Conservation (phyloP, 179 eudicot genomes). For the Monotropa hypopitys region DNA sequence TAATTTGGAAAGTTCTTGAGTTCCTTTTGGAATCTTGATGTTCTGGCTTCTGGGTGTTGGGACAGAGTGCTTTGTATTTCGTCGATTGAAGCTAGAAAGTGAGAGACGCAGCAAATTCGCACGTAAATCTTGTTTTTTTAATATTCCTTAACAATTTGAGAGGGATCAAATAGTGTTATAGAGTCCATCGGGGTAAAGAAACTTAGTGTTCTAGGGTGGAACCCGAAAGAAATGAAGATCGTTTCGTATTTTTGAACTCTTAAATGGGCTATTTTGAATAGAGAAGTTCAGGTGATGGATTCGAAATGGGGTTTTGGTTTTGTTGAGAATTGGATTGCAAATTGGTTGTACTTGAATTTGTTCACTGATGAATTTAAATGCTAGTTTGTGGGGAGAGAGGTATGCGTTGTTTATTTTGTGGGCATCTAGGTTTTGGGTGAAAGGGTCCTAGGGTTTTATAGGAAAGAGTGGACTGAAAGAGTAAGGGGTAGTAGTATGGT, state of each 20-base stretch:
- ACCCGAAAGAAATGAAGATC: neutral
- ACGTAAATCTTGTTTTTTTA: neutral
- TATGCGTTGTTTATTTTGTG: neutral
- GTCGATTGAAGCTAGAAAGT: neutral
- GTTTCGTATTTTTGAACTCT: no score
- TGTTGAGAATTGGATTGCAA: neutral
- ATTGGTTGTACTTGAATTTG: neutral
- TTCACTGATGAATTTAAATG: neutral
- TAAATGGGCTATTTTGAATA: neutral
- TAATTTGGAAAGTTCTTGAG: neutral
- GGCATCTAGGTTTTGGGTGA: neutral
- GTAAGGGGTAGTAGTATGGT: conserved; percentile 3
- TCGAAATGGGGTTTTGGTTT: neutral
- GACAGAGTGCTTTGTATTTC: neutral
- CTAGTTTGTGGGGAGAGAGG: neutral
- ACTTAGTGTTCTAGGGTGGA: neutral
- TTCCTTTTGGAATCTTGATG: neutral
- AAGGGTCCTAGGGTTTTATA: neutral
- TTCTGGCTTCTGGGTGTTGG: conserved; percentile 2
- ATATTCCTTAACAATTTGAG: neutral
- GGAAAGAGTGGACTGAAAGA: neutral
- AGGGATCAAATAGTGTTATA: neutral
- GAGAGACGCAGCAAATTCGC: neutral
- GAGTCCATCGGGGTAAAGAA: neutral
- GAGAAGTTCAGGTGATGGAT: neutral